A percentile compares a stretch with the other conserved stretches of the same genome.
These are phyloP conservation scores for Saksenaea vasiformis DNA, from an alignment of 371 early-diverging fungal species.

Conservation along the genomic window DNA sequence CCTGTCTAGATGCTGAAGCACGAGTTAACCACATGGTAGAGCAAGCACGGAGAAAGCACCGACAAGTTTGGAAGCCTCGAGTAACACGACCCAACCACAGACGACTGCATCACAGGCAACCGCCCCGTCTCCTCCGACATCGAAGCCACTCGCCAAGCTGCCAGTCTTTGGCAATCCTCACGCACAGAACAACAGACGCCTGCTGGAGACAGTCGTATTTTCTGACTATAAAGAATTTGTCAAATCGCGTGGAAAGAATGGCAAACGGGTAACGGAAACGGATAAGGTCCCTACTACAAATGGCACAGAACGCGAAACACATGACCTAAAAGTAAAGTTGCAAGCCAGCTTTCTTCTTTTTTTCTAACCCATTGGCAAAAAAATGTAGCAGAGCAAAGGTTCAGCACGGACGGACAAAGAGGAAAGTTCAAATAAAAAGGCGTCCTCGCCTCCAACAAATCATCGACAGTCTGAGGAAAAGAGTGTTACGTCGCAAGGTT, in stretches of 20 bases:
- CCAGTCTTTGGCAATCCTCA: not conserved
- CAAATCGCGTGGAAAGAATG: not conserved
- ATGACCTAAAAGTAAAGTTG: not conserved
- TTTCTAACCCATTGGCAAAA: not conserved
- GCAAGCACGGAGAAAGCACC: not conserved
- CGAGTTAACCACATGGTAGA: not conserved
- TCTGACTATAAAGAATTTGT: constrained; percentile 1
- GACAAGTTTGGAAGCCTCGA: not conserved
- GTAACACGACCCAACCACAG: not conserved
- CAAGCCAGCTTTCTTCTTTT: not conserved
- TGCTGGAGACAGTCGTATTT: not conserved
- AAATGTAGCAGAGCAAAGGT: not conserved
- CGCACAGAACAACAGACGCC: not conserved
- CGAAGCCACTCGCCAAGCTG: not conserved
- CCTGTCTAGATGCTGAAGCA: not conserved
- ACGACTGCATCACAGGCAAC: not conserved
- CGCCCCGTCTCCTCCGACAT: not conserved
- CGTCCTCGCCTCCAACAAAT: not conserved
- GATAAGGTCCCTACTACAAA: not conserved
- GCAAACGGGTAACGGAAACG: not conserved
- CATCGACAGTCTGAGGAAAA: constrained; percentile 1
- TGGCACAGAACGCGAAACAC: not conserved
- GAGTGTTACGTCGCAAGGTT: not conserved
- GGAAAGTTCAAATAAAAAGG: not conserved
- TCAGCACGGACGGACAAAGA: not conserved